A percentile compares a stretch with the other conserved stretches of the same genome.
phyloP scores from a whole-genome alignment of 176 grass and related monocot genomes.

The Thalia dealbata region DNA sequence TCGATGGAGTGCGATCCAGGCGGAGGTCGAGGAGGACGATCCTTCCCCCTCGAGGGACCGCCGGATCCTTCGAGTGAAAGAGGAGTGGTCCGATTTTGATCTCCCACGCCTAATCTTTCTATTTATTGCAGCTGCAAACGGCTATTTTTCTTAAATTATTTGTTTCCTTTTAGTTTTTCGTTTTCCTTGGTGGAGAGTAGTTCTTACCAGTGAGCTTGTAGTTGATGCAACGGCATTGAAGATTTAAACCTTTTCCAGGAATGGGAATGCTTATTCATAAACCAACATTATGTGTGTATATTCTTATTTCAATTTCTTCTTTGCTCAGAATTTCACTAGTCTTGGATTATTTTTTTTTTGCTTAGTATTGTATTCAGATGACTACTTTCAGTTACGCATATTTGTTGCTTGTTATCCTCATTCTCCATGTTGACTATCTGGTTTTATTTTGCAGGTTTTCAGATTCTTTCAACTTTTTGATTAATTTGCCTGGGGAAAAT shows the following conservation, averaged over 20 bases:
- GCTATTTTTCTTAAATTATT: neutral
- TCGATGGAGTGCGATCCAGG: conserved; percentile 62
- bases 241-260: too few relatives aligned
- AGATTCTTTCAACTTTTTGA: conserved; percentile 72
- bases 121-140: neutral
- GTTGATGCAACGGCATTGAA: too few relatives aligned
- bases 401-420: neutral
- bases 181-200: neutral
- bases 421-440: neutral
- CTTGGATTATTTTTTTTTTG: neutral
- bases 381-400: neutral
- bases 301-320: neutral
- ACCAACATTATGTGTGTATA: neutral
- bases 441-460: conserved; percentile 50
- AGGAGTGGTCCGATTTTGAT: conserved; percentile 39
- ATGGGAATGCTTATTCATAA: too few relatives aligned
- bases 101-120: neutral
- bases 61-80: conserved; percentile 47
- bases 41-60: conserved; percentile 25
- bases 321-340: neutral
- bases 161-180: neutral
- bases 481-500: conserved; percentile 32
- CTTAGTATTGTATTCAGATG: neutral
- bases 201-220: neutral
- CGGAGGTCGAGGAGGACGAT: conserved; percentile 37